Evolutionary conservation across 1,139 yeast genomes (phyloP).

Genomic region (Candida glucosophila): DNA sequence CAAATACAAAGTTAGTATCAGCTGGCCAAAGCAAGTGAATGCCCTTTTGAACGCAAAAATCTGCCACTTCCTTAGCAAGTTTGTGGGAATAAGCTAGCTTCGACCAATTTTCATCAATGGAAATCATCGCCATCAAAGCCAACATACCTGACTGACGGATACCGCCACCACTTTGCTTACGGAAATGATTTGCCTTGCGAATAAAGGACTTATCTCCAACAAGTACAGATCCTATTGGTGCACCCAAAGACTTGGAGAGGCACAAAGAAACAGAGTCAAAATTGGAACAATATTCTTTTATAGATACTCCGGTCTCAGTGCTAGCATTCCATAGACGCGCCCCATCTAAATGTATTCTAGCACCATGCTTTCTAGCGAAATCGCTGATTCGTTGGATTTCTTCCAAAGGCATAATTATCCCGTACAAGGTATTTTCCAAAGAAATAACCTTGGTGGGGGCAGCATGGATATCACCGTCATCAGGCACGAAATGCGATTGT

Average conservation of each 20-base stretch:
- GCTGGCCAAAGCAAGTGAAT: constrained; percentile 30
- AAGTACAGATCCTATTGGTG: constrained; percentile 38
- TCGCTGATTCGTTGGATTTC: constrained; percentile 30
- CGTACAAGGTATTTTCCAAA: constrained; percentile 39
- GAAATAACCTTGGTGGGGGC: constrained; percentile 41
- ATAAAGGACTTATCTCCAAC: constrained; percentile 27
- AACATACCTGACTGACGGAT: constrained; percentile 38
- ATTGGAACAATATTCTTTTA: constrained; percentile 29
- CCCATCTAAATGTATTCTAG: constrained; percentile 36
- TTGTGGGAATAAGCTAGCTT: constrained; percentile 41
- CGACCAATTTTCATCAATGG: constrained; percentile 30
- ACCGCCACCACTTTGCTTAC: constrained; percentile 41
- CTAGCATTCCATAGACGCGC: constrained; percentile 42
- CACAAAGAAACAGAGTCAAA: constrained; percentile 40
- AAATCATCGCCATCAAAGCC: constrained; percentile 33
- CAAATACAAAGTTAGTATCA: constrained; percentile 34
- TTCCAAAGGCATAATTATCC: constrained; percentile 34
- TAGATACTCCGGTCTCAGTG: constrained; percentile 30
- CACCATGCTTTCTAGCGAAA: constrained; percentile 27
- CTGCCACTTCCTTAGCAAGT: constrained; percentile 45
- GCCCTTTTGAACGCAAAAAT: constrained; percentile 27
- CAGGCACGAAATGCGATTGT: constrained; percentile 31
- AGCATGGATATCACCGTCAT: constrained; percentile 39
- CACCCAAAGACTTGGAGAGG: constrained; percentile 37
- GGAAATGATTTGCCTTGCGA: constrained; percentile 37